Base-by-base conservation (phyloP, 441 rosid genomes). In the Erysimum cheiri region DNA sequence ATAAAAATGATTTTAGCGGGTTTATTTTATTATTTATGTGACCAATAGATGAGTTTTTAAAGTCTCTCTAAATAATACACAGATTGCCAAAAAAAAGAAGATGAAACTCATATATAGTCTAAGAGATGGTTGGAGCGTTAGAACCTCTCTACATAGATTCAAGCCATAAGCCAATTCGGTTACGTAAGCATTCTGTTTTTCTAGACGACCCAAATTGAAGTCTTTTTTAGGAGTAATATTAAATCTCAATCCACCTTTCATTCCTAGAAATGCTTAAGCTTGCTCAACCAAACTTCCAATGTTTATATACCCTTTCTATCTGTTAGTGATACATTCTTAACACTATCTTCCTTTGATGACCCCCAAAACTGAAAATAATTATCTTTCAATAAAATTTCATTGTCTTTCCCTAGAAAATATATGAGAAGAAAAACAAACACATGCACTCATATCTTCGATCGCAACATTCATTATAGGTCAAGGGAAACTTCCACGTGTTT, bases 401-500 rank as follows among this genome's bases (percentile, higher is more conserved):
- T 43, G 3, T 43, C 14, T 43, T 14, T n/a, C 14, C 19, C 40
- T 37, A 10, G 11, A 13, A 37, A 13, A 13, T 12, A 40, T 14
- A 40, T 4, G 15, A 39, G 15, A 14, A 40, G 14, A 39, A 12
- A 39, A 39, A 39, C 6, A 39, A 39, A 39, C 44, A 13, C 47
- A 5, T 41, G 7, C 47, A n/a, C 17, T 41, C 46, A 5, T 22
- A 1, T n/a, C 17, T 2, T n/a, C 47, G 15, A 19, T n/a, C 14
- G 48, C 15, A 15, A 3, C 22, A 15, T 15, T 7, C 10, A 44
- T 44, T 44, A 15, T 15, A 44, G 49, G 49, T 44, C 49, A 44
- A 44, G 28, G 48, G 29, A 50, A 65, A 65, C 19, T 26, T 65
- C 28, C 60, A 65, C 70, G 60, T 65, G 73, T 58, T 68, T 47